phyloP scores from a whole-genome alignment of 257 asterid species.

The Euphrasia confusa region DNA sequence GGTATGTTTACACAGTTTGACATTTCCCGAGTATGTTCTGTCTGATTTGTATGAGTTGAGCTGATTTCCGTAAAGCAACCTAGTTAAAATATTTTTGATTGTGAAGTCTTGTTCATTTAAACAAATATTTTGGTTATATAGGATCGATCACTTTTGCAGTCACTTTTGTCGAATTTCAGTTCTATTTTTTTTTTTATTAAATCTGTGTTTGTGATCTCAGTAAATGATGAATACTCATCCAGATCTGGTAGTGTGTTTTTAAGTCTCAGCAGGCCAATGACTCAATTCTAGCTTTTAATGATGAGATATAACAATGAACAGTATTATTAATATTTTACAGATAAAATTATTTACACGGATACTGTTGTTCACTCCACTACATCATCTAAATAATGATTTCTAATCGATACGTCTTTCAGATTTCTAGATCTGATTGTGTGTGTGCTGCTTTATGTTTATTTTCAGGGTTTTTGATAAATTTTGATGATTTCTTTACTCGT shows the following conservation, averaged over 20 bases:
- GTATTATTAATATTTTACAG: background rate
- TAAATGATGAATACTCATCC: conserved; percentile 6
- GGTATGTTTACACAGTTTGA: conserved; percentile 39
- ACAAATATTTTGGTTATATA: background rate
- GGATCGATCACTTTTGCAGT: background rate
- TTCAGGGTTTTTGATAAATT: background rate
- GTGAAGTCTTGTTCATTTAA: background rate
- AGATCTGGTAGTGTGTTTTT: background rate
- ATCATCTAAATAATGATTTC: background rate
- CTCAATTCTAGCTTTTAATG: conserved; percentile 2
- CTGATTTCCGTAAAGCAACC: conserved; percentile 2
- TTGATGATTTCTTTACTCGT: conserved; percentile 18
- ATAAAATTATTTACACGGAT: background rate
- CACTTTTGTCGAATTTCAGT: conserved; percentile 3
- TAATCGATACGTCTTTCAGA: background rate
- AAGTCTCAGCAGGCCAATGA: conserved; percentile 7
- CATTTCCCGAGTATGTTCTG: conserved; percentile 6
- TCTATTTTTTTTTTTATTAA: conserved; percentile 4
- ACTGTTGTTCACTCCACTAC: conserved; percentile 6
- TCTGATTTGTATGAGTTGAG: background rate
- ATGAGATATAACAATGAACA: conserved; percentile 4
- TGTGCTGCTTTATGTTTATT: background rate
- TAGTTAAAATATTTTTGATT: conserved; percentile 2
- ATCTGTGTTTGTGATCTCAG: background rate
- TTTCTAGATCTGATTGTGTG: background rate